These are phyloP conservation scores for Gomphus sp. DNA, from an alignment of 1,284 basidiomycete species.

Conservation along the genomic window DNA sequence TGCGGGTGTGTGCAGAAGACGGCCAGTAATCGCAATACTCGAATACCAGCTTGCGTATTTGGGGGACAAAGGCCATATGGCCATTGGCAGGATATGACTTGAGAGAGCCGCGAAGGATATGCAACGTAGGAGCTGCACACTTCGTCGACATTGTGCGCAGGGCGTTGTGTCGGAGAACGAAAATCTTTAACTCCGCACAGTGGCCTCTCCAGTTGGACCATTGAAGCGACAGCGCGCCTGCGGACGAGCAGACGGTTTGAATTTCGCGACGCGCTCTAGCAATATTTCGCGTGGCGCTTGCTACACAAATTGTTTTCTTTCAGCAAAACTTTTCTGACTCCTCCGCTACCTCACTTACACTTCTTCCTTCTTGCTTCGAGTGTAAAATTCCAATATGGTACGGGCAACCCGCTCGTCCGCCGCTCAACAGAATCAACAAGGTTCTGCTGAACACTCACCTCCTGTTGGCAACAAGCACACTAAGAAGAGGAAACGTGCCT, in stretches of 20 bases:
- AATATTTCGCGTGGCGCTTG: slow-evolving; percentile 2
- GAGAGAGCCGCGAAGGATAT: slow-evolving; percentile 46
- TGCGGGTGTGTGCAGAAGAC: slow-evolving; percentile 61
- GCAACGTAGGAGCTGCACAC: slow-evolving; percentile 9
- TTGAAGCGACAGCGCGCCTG: slow-evolving; percentile 9
- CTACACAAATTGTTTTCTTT: background rate
- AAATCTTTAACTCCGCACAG: background rate
- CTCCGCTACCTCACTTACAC: background rate
- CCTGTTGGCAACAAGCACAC: slow-evolving; percentile 21
- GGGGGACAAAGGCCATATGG: slow-evolving; percentile 58
- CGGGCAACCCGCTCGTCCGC: slow-evolving; percentile 59
- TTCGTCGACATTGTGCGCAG: background rate
- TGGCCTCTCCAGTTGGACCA: background rate
- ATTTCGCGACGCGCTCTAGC: slow-evolving; percentile 5
- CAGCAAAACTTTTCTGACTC: background rate
- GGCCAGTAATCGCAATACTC: slow-evolving; percentile 78
- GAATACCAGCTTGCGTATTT: slow-evolving; percentile 73
- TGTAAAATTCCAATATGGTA: slow-evolving; percentile 37
- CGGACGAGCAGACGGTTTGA: slow-evolving; percentile 1
- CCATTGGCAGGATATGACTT: slow-evolving; percentile 61
- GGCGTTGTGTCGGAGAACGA: slow-evolving; percentile 16
- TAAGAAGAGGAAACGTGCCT: slow-evolving; percentile 61
- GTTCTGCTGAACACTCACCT: slow-evolving; percentile 1
- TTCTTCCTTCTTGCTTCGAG: background rate
- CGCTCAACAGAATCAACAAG: slow-evolving; percentile 23